Conservation (phyloP, 1,284 basidiomycete species). For the Apiotrichum sp. region DNA sequence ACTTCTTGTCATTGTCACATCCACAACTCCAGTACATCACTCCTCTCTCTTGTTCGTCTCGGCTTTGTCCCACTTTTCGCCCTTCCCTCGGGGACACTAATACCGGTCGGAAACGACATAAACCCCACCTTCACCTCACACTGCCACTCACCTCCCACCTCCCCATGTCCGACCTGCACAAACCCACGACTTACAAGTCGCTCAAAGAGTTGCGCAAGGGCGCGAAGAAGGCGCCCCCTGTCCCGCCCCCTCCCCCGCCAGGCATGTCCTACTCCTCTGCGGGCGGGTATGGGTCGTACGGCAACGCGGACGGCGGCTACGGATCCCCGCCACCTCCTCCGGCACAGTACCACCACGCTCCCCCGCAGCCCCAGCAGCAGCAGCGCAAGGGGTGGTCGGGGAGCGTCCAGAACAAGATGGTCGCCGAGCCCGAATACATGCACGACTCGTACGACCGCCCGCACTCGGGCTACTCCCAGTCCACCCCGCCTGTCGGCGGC, state of each 20-base stretch:
- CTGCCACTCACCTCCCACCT: neutral
- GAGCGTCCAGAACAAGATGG: neutral
- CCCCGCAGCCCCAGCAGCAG: neutral
- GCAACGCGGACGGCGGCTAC: neutral
- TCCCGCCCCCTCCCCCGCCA: neutral
- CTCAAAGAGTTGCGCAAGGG: constrained; percentile 13
- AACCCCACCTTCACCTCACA: neutral
- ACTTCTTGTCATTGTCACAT: no score
- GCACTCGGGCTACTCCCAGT: no score
- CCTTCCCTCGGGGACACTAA: neutral
- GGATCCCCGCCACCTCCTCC: neutral
- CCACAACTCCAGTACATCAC: no score
- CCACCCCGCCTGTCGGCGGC: no score
- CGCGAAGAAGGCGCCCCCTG: neutral
- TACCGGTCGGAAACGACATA: no score
- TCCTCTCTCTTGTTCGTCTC: no score
- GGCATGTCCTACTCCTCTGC: neutral
- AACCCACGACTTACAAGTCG: constrained; percentile 9
- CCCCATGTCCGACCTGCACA: neutral
- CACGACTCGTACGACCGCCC: no score
- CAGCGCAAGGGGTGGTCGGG: neutral
- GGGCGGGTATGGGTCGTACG: neutral
- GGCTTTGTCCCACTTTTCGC: neutral
- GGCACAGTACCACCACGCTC: no score
- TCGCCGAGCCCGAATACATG: no score